Base-by-base conservation (phyloP, 805 yeast genomes). In the Candida khao-thaluensis region DNA sequence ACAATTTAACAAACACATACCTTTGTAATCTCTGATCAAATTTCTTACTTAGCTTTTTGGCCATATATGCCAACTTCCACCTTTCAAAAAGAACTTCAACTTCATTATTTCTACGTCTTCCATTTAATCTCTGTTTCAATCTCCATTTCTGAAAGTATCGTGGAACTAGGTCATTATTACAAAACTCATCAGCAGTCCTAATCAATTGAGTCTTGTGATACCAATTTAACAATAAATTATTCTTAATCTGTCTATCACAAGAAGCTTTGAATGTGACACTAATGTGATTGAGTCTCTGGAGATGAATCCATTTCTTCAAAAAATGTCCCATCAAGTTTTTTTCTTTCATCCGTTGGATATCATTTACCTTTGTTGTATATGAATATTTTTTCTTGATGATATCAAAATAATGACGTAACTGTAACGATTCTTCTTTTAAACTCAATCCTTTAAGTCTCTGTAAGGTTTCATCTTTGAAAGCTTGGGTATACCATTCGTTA, bases 171-270 rank as follows among this genome's bases (percentile, higher is more conserved):
- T 31, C 45, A 2, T 15, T 21, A 12, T 41, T 42, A 21, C 31
- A 21, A 22, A 42, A 42, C 1, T 24, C 26, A 10, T 35, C 38
- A 6, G 62, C 60, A 7, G 33, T 15, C 16, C 26, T 26, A 14
- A 28, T 33, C 14, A 40, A 36, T 8, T 34, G 30, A n/a, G 41
- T 20, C 11, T 29, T 16, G 25, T 31, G 14, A n/a, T 35, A 28
- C 60, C 60, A 59, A 27, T 41, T 17, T 2, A 23, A 24, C 12
- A 56, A 44, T 2, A 30, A n/a, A 11, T 40, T 47, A 3, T 18
- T 20, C 18, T 44, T 35, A 9, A 44, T 17, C 1, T 21, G 16
- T 0, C 5, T 15, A 16, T 48, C 17, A 17, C 48, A 47, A 2
- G 16, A 17, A 7, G 15, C 27, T 5, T 41, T 24, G n/a, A 44